Base-by-base conservation (phyloP, 148 eudicot genomes). In the Rhododendron molle region DNA sequence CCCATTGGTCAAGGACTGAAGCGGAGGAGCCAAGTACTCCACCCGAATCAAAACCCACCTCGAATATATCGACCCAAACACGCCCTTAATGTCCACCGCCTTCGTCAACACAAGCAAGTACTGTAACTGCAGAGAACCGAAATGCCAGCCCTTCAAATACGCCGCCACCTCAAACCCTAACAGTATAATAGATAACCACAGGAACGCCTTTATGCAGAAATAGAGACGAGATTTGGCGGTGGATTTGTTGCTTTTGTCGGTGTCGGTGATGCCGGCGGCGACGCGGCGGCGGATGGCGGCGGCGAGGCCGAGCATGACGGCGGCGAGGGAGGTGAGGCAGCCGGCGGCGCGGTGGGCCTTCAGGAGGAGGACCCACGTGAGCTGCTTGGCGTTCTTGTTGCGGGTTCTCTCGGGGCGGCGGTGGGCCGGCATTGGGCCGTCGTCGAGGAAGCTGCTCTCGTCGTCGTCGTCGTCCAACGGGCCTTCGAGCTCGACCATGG, bases 271-370 rank as follows among this genome's bases (percentile, higher is more conserved):
- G 3, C 97, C 94, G 46, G 97, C 69, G 49, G 93, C 89, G 43
- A 96, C 89, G 4, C 98, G 95, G 84, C 96, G 93, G 81, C 92
- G 95, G 4, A 95, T 88, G 43, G 93, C 92, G 78, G 92, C 30
- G 79, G 91, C 92, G 76, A 93, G 86, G 78, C 88, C 54, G 86
- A 91, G 58, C 73, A 89, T 84, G 50, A 93, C 88, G 43, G 93
- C 16, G 36, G 92, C 97, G 18, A 91, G 40, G 82, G 98, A 94
- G 79, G 98, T 89, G 4, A 94, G 72, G 47, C 98, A 94, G 20
- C 98, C 98, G 44, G 98, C 98, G 26, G 98, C 98, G 0, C 89
- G 88, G 88, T 96, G 95, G 78, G 98, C 98, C 43, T 92, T 92
- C 2, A 96, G 83, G 46, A 94, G 93, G 23, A 96, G 92, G 10